A percentile compares a stretch with the other conserved stretches of the same genome.
Conservation (phyloP, 345 rosid species). For the Turritis glabra region DNA sequence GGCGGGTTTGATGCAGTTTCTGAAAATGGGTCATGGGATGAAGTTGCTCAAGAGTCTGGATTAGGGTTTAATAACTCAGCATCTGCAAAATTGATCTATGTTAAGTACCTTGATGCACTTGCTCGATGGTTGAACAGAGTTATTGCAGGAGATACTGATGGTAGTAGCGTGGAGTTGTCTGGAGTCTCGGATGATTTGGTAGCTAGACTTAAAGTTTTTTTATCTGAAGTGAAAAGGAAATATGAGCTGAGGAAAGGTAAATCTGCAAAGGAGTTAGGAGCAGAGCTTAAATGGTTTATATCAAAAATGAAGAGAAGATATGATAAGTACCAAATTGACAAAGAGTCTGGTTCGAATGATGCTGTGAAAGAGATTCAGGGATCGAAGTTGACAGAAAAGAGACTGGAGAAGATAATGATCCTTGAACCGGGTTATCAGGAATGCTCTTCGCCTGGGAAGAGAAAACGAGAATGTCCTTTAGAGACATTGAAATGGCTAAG, state of each 20-base stretch:
- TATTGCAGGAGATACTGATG: constrained; percentile 27
- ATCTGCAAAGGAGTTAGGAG: constrained; percentile 22
- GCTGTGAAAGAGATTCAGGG: constrained; percentile 16
- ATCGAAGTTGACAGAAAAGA: neutral
- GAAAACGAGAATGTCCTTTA: constrained; percentile 52
- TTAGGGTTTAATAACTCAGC: constrained; percentile 37
- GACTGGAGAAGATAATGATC: neutral
- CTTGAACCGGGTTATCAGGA: constrained; percentile 3
- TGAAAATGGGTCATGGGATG: constrained; percentile 46
- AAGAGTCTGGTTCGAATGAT: constrained; percentile 35
- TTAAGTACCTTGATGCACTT: constrained; percentile 50
- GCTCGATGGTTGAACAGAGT: constrained; percentile 49
- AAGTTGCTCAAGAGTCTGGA: constrained; percentile 55
- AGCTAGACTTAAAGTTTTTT: constrained; percentile 39
- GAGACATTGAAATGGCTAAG: constrained; percentile 63
- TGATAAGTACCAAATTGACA: constrained; percentile 32
- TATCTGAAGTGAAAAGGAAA: constrained; percentile 40
- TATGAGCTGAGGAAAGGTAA: constrained; percentile 30
- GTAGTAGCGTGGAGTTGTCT: constrained; percentile 14
- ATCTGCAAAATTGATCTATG: constrained; percentile 50
- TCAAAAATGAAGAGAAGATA: constrained; percentile 23
- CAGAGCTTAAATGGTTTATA: constrained; percentile 34
- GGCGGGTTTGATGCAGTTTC: constrained; percentile 55
- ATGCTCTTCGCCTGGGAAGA: constrained; percentile 38
- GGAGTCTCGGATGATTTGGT: constrained; percentile 42